Evolutionary conservation across 768 basidiomycete genomes (phyloP).

Genomic region (Leccinellum luteum): DNA sequence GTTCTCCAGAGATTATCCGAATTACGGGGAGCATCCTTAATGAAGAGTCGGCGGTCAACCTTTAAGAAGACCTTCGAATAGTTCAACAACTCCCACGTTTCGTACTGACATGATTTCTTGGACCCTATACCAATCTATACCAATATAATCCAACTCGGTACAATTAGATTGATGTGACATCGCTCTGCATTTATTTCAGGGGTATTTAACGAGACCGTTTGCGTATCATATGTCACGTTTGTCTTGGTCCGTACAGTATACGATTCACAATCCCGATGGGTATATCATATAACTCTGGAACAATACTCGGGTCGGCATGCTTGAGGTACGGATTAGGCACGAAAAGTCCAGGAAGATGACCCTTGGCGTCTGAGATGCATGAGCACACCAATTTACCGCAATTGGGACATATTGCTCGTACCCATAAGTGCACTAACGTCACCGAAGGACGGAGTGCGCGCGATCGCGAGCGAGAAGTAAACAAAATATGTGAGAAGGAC

Average conservation of each 20-base stretch:
- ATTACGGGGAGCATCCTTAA: background rate
- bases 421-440: constrained; percentile 69
- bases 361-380: constrained; percentile 50
- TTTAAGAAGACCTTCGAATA: background rate
- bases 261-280: constrained; percentile 81
- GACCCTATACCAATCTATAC: constrained; percentile 4
- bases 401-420: constrained; percentile 31
- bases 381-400: constrained; percentile 6
- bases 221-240: constrained; percentile 11
- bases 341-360: constrained; percentile 44
- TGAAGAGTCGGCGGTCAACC: background rate
- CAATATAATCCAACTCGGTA: constrained; percentile 13
- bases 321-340: constrained; percentile 45
- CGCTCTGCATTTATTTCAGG: constrained; percentile 8
- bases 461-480: constrained; percentile 74
- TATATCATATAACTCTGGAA: constrained; percentile 75
- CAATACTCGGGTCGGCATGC: constrained; percentile 43
- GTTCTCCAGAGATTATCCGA: constrained; percentile 14
- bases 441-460: constrained; percentile 65
- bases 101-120: constrained; percentile 12
- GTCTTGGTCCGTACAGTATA: constrained; percentile 49
- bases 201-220: constrained; percentile 18
- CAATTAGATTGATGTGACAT: constrained; percentile 1
- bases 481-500: constrained; percentile 73
- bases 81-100: constrained; percentile 1